Percentiles rank a stretch among this genome's conserved stretches.
Evolutionary conservation across 1,284 basidiomycete species (phyloP).

Genomic region (Irpex sp.): DNA sequence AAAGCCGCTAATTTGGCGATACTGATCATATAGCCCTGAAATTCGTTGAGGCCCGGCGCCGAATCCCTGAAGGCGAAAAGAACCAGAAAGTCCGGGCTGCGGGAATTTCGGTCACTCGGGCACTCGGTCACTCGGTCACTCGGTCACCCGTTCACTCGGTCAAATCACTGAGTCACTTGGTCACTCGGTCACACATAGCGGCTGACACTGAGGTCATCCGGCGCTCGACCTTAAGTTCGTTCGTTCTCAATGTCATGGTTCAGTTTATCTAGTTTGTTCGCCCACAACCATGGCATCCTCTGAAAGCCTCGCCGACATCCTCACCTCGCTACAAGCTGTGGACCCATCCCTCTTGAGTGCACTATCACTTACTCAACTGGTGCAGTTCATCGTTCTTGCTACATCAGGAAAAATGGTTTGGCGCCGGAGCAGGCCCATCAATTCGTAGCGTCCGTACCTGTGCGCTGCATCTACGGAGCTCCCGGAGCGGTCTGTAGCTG

Average conservation of each 20-base stretch:
- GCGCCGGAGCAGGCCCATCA: too few species aligned
- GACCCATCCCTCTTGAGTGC: background rate
- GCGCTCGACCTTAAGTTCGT: too few species aligned
- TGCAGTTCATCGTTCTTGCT: background rate
- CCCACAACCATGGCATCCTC: background rate
- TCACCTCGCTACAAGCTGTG: background rate
- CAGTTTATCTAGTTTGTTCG: background rate
- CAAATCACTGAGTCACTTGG: background rate
- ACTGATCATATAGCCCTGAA: too few species aligned
- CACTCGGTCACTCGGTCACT: background rate
- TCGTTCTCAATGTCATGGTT: too few species aligned
- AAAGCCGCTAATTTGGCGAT: too few species aligned
- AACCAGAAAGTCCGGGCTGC: background rate
- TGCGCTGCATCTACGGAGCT: too few species aligned
- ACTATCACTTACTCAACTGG: background rate
- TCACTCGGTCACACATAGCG: background rate
- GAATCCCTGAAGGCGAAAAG: too few species aligned
- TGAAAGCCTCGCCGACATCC: background rate
- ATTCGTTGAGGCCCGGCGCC: too few species aligned
- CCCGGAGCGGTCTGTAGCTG: too few species aligned
- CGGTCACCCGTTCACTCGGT: background rate
- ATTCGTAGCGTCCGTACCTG: too few species aligned
- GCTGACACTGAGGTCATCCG: background rate
- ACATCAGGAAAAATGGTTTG: too few species aligned
- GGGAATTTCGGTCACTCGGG: too few species aligned